These are phyloP conservation scores for Pichia phayaonensis DNA, from an alignment of 805 yeast species.

Conservation along the genomic window DNA sequence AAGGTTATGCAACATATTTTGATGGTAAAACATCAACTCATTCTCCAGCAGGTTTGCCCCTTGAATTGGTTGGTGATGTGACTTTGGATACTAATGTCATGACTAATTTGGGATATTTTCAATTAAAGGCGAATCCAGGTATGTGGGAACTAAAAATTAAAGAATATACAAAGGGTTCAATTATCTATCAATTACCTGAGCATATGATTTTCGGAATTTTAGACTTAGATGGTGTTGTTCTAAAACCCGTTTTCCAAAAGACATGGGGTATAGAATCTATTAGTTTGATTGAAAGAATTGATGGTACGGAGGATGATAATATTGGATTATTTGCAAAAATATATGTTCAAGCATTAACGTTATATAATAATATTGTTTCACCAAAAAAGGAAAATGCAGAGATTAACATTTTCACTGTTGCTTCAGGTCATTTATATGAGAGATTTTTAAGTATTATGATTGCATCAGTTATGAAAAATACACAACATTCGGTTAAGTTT, in stretches of 20 bases:
- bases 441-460: conserved; percentile 72
- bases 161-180: conserved; percentile 32
- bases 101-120: conserved; percentile 80
- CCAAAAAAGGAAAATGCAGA: conserved; percentile 40
- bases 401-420: conserved; percentile 73
- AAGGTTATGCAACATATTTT: conserved; percentile 50
- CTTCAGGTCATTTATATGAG: conserved; percentile 77
- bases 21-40: conserved; percentile 29
- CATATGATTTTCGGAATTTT: conserved; percentile 21
- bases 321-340: background rate
- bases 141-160: conserved; percentile 47
- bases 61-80: conserved; percentile 30
- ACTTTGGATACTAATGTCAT: conserved; percentile 58
- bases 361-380: background rate
- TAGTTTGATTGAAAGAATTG: conserved; percentile 5
- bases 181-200: conserved; percentile 32
- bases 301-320: conserved; percentile 2
- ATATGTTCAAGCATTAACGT: background rate
- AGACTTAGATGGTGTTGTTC: conserved; percentile 37
- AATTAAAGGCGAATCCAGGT: conserved; percentile 70
- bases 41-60: conserved; percentile 45
- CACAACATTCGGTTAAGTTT: conserved; percentile 61
- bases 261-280: conserved; percentile 6
- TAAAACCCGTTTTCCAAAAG: conserved; percentile 38
- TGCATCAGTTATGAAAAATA: conserved; percentile 61